A percentile compares a stretch with the other conserved stretches of the same genome.
phyloP scores from a whole-genome alignment of 441 rosid genomes.

The Eutrema salsugineum region DNA sequence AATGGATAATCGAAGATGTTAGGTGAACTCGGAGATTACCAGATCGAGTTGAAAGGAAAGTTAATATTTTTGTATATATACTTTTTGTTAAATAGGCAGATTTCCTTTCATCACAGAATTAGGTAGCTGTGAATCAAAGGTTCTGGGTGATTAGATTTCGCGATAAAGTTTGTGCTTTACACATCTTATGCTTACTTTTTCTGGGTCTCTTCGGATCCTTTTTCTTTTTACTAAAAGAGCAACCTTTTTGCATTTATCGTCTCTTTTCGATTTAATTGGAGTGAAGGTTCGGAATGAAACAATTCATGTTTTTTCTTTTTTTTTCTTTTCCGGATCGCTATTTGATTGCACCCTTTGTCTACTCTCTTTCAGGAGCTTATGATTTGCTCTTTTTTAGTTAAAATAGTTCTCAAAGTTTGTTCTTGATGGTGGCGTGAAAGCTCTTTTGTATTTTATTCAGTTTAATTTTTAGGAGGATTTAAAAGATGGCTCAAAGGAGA shows the following conservation, averaged over 20 bases:
- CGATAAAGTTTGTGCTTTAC: constrained; percentile 19
- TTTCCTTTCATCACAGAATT: no score
- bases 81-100: no score
- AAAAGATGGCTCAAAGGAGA: constrained; percentile 44
- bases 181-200: not conserved
- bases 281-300: constrained; percentile 20
- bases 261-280: not conserved
- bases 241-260: not conserved
- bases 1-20: not conserved
- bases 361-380: not conserved
- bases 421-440: not conserved
- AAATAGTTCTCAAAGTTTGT: constrained; percentile 5
- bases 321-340: not conserved
- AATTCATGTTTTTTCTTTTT: not conserved
- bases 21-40: no score
- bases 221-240: constrained; percentile 1
- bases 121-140: not conserved
- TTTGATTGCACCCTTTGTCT: not conserved
- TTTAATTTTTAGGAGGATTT: constrained; percentile 1
- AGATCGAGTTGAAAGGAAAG: no score
- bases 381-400: not conserved
- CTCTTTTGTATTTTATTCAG: constrained; percentile 2
- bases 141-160: constrained; percentile 7
- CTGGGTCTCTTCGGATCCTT: not conserved
- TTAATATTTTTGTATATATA: no score